Percentiles rank a stretch among this genome's conserved stretches.
These are phyloP conservation scores for Pneumocystis wakefieldiae DNA, from an alignment of 1,139 yeast species.

Conservation along the genomic window DNA sequence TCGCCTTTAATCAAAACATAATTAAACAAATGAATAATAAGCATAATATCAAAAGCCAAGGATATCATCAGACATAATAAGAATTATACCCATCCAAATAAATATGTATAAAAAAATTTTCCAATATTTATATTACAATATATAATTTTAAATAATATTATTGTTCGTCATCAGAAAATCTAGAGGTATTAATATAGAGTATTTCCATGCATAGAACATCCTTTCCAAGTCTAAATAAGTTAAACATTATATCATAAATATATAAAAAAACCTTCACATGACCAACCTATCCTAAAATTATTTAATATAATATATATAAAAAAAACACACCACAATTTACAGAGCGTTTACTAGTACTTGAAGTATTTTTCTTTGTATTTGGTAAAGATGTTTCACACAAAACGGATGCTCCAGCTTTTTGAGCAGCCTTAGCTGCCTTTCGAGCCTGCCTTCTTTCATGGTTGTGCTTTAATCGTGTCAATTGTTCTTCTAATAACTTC, in stretches of 20 bases:
- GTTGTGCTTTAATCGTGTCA: constrained; percentile 70
- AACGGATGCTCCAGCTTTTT: constrained; percentile 22
- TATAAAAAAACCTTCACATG: constrained; percentile 42
- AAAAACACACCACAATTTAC: constrained; percentile 25
- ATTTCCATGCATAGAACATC: background rate
- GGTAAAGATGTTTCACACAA: constrained; percentile 3
- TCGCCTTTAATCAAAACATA: background rate
- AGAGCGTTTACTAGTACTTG: constrained; percentile 32
- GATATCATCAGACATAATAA: background rate
- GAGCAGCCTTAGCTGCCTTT: constrained; percentile 31
- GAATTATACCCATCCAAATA: background rate
- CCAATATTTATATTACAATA: background rate
- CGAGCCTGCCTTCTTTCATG: constrained; percentile 47
- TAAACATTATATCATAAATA: background rate
- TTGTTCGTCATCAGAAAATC: background rate
- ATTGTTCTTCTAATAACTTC: constrained; percentile 65
- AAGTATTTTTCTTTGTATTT: constrained; percentile 42
- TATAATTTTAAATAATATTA: background rate
- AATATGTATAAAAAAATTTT: background rate
- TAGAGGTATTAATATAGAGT: background rate
- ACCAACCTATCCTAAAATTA: constrained; percentile 89
- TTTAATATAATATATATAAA: constrained; percentile 56
- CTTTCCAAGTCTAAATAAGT: background rate
- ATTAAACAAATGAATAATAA: background rate
- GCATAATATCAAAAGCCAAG: background rate